Base-by-base conservation (phyloP, 2,329 filamentous ascomycete species). In the Coniochaeta sp. region DNA sequence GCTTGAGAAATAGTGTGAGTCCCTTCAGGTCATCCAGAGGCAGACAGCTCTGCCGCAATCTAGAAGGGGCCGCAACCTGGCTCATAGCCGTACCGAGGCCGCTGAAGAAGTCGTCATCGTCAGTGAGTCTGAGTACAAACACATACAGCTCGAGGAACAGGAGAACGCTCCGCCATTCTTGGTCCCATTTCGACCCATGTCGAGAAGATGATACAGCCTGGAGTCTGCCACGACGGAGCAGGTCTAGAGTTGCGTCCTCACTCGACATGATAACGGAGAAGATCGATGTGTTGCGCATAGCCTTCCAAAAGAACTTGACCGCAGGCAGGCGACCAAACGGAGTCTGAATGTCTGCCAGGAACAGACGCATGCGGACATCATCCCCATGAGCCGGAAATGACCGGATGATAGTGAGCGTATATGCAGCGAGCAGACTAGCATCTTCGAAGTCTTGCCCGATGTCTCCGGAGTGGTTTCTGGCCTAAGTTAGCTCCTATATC, bases 141-240 rank as follows among this genome's bases (percentile, higher is more conserved):
- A 89, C 91, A 71, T 97, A 99, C 0, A 99, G 82, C 68, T 99
- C 95, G 6, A 99, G 81, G 69, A 99, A 98, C 0, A 99, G 81
- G 0, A 98, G 79, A 47, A 96, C 85, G 1, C 95, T 87, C 19
- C 89, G 87, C 95, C 95, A 99, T 70, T 98, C 91, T 65, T 87
- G 82, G 74, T 74, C 79, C 73, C 70, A 79, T 64, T 66, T 68
- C 59, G 71, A 69, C 38, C 72, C 63, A 22, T 66, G 33, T 52
- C 60, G 54, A 60, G 31, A 43, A n/a, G 59, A 34, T 7, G 62
- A 50, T 60, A 61, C 52, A 33, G 63, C 34, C 4, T 63, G 60
- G 11, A 58, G 52, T 0, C 61, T 59, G 7, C 62, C 62, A 33
- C 67, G 64, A 6, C 67, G 64, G 0, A 74, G 62, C n/a, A 72